Evolutionary conservation across 1,139 yeast species (phyloP), one percentile per base, ranked within the genome.

Genomic region (Magnusiomyces suaveolens): DNA sequence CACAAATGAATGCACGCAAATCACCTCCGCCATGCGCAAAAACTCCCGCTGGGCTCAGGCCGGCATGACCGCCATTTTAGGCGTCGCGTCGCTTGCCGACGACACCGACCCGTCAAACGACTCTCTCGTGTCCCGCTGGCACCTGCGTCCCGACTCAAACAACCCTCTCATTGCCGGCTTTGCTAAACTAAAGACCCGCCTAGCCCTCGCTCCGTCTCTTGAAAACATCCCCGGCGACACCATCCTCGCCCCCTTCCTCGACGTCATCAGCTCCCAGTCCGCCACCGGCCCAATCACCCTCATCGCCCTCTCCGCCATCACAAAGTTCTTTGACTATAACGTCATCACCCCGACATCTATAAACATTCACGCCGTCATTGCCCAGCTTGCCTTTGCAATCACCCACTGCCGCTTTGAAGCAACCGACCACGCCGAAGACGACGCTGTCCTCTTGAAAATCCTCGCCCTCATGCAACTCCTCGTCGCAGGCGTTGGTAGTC

Each of bases 361-460:
- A 21, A 78, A 82, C 41, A 77, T 87, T 44, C 63, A 63, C 21
- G 57, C 60, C 63, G 81, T 70, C 54, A 70, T 85, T 60, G 75
- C 81, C 16, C 84, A 83, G 62, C 75, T 84, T 55, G 78, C 84
- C 21, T 79, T 87, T 20, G 85, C 97, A 0, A 77, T 94, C 56
- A 87, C 97, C 0, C 96, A 89, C 65, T 92, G 98, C 69, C 80
- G 96, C 43, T 94, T 92, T 67, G 97, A 92, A 71, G 96, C 96
- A 1, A 87, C 95, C 0, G 97, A 90, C 66, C 96, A 89, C 66
- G 80, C 84, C 46, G 84, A 90, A 46, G 98, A 94, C 69, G 98
- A 94, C 65, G 87, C 95, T 0, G 94, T 94, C 3, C 73, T 94
- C 53, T 75, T 90, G 53, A 87, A 87, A 64, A 95, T 94, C 25